phyloP scores from a whole-genome alignment of 805 yeast species.

The Nakazawaea siamensis region DNA sequence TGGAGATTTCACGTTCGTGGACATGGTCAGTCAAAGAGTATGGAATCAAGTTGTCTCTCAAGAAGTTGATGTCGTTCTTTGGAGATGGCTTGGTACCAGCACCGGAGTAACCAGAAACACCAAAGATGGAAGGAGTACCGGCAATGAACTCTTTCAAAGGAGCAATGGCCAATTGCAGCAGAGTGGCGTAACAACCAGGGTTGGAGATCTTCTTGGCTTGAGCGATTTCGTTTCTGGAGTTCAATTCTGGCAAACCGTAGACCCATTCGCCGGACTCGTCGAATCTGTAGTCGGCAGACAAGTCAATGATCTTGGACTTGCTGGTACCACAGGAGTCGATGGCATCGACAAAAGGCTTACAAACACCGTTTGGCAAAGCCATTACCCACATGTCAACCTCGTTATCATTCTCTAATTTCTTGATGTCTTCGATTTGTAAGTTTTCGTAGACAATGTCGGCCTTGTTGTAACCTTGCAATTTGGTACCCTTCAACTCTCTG shows the following conservation, averaged over 20 bases:
- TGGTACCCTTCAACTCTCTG: conserved; percentile 85
- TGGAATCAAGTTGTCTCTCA: conserved; percentile 83
- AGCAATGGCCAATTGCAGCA: conserved; percentile 86
- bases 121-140: conserved; percentile 81
- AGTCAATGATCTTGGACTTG: conserved; percentile 76
- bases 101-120: conserved; percentile 97
- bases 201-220: conserved; percentile 78
- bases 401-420: conserved; percentile 61
- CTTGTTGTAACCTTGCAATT: conserved; percentile 82
- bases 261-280: conserved; percentile 84
- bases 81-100: conserved; percentile 99
- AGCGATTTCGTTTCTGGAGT: conserved; percentile 56
- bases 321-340: conserved; percentile 48
- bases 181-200: conserved; percentile 99
- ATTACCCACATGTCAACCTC: conserved; percentile 96
- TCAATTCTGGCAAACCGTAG: conserved; percentile 93
- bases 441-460: conserved; percentile 74
- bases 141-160: conserved; percentile 66
- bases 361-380: conserved; percentile 98
- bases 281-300: conserved; percentile 94
- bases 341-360: conserved; percentile 79
- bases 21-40: conserved; percentile 94
- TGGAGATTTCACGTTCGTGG: conserved; percentile 89
- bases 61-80: conserved; percentile 73
- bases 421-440: conserved; percentile 80